Conservation (phyloP, 2,329 filamentous ascomycete species). For the Neonectria magnoliae region DNA sequence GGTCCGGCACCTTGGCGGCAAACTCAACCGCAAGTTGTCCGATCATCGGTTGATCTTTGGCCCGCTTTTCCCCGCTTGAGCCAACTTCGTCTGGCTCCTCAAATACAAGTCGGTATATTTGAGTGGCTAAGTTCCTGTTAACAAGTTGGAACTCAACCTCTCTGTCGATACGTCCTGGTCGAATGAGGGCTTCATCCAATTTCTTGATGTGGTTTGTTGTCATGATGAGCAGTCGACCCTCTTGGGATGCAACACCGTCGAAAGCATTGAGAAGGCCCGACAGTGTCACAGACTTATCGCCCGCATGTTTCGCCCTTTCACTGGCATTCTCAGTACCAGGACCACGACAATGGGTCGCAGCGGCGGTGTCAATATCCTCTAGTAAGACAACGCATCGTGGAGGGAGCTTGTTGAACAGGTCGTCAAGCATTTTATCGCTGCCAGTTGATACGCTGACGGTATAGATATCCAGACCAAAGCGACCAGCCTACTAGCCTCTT, state of each 20-base stretch:
- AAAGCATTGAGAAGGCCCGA: conserved; percentile 14
- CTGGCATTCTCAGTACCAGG: too few species aligned
- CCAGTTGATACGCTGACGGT: too few species aligned
- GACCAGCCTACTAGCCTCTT: too few species aligned
- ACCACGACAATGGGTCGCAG: too few species aligned
- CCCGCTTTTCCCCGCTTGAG: conserved; percentile 4
- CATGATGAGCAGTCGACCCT: conserved; percentile 39
- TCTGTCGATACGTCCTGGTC: conserved; percentile 65
- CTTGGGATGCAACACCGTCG: conserved; percentile 33
- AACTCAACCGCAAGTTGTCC: conserved; percentile 46
- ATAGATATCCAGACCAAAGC: too few species aligned
- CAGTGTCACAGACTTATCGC: too few species aligned
- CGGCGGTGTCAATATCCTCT: too few species aligned
- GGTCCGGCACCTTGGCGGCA: conserved; percentile 36
- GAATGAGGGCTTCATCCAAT: conserved; percentile 35
- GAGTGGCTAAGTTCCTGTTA: conserved; percentile 1
- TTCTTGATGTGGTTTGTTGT: conserved; percentile 39
- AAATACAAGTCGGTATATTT: conserved; percentile 25
- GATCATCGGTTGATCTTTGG: background rate
- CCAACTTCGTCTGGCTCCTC: background rate
- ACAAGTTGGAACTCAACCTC: conserved; percentile 52
- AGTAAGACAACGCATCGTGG: too few species aligned
- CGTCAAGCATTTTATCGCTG: too few species aligned
- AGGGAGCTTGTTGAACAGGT: too few species aligned
- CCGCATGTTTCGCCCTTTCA: too few species aligned